Conservation (phyloP, 2,329 filamentous ascomycete genomes). For the Cladosporium cucumerinum region DNA sequence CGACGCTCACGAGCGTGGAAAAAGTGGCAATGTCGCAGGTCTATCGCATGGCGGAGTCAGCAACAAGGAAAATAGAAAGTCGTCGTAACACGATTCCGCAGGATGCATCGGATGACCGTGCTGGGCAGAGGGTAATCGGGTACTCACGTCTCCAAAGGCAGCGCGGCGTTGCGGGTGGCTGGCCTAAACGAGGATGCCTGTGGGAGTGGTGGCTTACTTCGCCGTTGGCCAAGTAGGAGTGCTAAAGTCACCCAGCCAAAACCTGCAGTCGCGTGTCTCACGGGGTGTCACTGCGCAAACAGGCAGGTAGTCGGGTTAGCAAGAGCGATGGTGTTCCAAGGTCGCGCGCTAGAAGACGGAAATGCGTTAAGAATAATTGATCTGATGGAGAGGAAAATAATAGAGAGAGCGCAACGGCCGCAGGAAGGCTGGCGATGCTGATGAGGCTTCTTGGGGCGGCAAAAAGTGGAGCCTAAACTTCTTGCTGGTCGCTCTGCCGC, state of each 20-base stretch:
- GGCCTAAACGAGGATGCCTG: constrained; percentile 10
- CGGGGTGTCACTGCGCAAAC: background rate
- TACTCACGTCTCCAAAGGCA: constrained; percentile 7
- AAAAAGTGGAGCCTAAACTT: background rate
- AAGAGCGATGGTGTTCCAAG: background rate
- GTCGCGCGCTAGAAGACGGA: background rate
- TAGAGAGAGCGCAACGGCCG: background rate
- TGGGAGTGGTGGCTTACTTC: constrained; percentile 5
- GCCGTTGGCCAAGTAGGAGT: background rate
- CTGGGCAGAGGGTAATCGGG: background rate
- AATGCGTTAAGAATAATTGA: background rate
- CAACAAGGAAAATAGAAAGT: background rate
- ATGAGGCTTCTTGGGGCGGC: constrained; percentile 7
- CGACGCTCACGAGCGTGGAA: constrained; percentile 2
- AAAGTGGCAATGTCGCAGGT: constrained; percentile 5
- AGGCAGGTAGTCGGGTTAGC: background rate
- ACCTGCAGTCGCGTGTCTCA: constrained; percentile 5
- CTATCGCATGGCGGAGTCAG: constrained; percentile 11
- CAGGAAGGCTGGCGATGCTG: constrained; percentile 3
- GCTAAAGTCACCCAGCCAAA: background rate
- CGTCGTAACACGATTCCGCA: background rate
- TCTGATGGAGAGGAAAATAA: background rate
- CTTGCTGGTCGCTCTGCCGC: background rate
- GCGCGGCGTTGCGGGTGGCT: constrained; percentile 1
- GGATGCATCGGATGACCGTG: background rate